A percentile compares a stretch with the other conserved stretches of the same genome.
These are phyloP conservation scores for Leonotis leonurus DNA, from an alignment of 257 asterid species.

Conservation along the genomic window DNA sequence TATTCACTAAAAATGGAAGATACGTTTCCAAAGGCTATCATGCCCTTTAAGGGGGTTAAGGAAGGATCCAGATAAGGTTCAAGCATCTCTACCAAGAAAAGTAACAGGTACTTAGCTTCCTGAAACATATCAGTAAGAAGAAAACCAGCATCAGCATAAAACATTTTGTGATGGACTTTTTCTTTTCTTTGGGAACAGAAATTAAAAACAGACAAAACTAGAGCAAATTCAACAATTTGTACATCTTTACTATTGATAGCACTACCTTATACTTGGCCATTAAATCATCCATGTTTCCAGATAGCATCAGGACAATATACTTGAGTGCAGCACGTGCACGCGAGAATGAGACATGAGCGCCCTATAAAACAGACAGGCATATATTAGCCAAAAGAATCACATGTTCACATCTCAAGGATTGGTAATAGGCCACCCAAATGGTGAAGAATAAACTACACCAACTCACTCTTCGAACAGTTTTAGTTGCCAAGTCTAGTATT, in stretches of 20 bases:
- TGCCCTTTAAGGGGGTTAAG: constrained; percentile 72
- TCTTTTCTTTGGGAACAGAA: background rate
- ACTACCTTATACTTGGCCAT: constrained; percentile 78
- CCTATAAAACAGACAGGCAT: constrained; percentile 38
- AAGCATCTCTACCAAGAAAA: constrained; percentile 91
- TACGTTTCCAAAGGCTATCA: constrained; percentile 75
- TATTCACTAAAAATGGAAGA: constrained; percentile 55
- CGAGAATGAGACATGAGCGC: constrained; percentile 51
- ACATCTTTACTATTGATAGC: constrained; percentile 2
- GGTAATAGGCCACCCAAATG: background rate
- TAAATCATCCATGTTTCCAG: constrained; percentile 89
- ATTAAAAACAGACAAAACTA: constrained; percentile 5
- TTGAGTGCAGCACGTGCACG: constrained; percentile 94
- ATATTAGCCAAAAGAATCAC: constrained; percentile 11
- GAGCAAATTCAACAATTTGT: constrained; percentile 4
- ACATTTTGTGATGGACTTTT: constrained; percentile 9
- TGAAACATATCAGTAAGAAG: constrained; percentile 32
- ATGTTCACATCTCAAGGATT: constrained; percentile 17
- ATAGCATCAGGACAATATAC: constrained; percentile 73
- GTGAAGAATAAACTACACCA: background rate
- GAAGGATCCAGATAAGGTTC: constrained; percentile 91
- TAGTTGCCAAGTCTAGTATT: background rate
- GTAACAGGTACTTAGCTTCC: constrained; percentile 77
- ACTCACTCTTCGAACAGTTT: constrained; percentile 10
- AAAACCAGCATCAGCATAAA: constrained; percentile 9